Conservation (phyloP, 1,139 yeast genomes). For the Pichia sp. region DNA sequence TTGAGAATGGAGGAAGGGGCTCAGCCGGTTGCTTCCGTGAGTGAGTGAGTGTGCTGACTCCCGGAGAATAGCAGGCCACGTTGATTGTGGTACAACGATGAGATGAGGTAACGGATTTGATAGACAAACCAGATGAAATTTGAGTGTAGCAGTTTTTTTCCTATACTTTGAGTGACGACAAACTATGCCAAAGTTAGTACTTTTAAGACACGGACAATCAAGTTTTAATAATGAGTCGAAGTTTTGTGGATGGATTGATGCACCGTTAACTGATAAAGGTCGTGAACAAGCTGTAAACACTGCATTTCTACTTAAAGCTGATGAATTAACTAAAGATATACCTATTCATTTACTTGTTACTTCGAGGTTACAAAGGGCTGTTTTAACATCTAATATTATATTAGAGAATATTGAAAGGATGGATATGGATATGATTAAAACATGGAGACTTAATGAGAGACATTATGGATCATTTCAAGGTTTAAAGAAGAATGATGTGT, state of each 20-base stretch:
- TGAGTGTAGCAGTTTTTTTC: no score
- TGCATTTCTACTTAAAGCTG: constrained; percentile 41
- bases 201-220: constrained; percentile 71
- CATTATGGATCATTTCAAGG: constrained; percentile 79
- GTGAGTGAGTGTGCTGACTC: no score
- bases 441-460: constrained; percentile 72
- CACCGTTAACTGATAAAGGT: constrained; percentile 55
- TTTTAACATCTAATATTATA: constrained; percentile 59
- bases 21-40: no score
- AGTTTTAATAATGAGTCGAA: constrained; percentile 62
- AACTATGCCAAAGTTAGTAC: constrained; percentile 32
- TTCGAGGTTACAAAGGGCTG: constrained; percentile 57
- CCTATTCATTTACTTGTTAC: constrained; percentile 54
- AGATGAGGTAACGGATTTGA: no score
- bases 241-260: constrained; percentile 85
- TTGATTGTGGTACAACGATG: no score
- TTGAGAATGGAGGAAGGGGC: no score
- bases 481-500: constrained; percentile 47
- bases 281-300: constrained; percentile 54
- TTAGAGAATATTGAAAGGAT: constrained; percentile 38
- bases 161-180: no score
- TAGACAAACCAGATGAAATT: no score
- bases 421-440: constrained; percentile 44
- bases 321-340: constrained; percentile 26
- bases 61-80: no score